Evolutionary conservation across 768 basidiomycete genomes (phyloP).

Genomic region (Kwoniella heveanensis): DNA sequence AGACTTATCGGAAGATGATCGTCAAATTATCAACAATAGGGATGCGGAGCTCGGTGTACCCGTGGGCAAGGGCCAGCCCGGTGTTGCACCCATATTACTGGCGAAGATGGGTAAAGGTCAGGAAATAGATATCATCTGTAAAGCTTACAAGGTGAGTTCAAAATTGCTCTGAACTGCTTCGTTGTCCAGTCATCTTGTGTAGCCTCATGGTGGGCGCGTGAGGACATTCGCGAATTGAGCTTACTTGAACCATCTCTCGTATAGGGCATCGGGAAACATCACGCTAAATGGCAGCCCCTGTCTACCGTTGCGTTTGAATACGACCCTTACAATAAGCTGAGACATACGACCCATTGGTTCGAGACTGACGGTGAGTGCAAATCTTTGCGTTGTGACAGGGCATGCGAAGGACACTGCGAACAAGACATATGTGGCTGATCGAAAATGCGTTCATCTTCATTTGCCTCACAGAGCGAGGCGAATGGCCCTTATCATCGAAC

Average conservation of each 20-base stretch:
- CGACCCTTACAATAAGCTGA: constrained; percentile 94
- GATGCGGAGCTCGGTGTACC: constrained; percentile 76
- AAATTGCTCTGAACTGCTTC: not conserved
- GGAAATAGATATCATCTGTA: constrained; percentile 78
- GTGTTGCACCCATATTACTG: constrained; percentile 70
- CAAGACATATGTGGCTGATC: not conserved
- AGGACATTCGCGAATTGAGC: too few relatives aligned
- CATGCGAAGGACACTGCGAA: too few relatives aligned
- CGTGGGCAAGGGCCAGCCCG: constrained; percentile 73
- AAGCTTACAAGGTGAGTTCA: constrained; percentile 82
- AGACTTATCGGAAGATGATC: constrained; percentile 59
- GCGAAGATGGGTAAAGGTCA: constrained; percentile 94
- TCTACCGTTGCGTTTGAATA: constrained; percentile 96
- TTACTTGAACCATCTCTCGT: not conserved
- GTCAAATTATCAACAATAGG: constrained; percentile 71
- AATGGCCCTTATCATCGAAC: constrained; percentile 92
- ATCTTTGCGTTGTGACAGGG: too few relatives aligned
- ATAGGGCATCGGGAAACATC: constrained; percentile 95
- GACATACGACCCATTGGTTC: constrained; percentile 94
- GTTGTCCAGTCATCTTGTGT: not conserved
- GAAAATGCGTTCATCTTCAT: too few relatives aligned
- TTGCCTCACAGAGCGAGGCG: constrained; percentile 65
- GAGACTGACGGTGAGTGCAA: constrained; percentile 60
- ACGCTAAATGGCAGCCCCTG: constrained; percentile 98
- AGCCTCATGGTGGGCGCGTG: too few relatives aligned